These are phyloP conservation scores for Lentinula raphanica DNA, from an alignment of 768 basidiomycete species.

Conservation along the genomic window DNA sequence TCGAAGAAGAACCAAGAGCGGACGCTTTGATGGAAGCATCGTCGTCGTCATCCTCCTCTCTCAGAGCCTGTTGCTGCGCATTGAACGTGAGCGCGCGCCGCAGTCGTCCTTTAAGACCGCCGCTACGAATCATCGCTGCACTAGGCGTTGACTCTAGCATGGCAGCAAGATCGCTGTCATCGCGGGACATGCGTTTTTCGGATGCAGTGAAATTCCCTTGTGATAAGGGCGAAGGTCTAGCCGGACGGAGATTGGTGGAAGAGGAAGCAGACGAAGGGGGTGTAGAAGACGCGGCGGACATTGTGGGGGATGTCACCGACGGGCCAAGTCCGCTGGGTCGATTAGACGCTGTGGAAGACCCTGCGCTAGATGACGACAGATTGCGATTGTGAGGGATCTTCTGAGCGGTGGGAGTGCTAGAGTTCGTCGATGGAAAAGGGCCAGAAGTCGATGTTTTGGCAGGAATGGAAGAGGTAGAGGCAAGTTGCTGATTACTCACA, in stretches of 20 bases:
- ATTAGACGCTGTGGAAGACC: slow-evolving; percentile 32
- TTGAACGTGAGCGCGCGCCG: slow-evolving; percentile 70
- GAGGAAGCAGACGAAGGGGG: slow-evolving; percentile 20
- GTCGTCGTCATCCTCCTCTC: slow-evolving; percentile 48
- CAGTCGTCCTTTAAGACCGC: slow-evolving; percentile 73
- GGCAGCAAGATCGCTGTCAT: slow-evolving; percentile 65
- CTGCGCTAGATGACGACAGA: slow-evolving; percentile 39
- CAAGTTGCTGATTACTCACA: slow-evolving; percentile 19
- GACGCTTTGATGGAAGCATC: slow-evolving; percentile 33
- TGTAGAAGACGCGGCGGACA: slow-evolving; percentile 28
- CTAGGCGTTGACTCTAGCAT: slow-evolving; percentile 38
- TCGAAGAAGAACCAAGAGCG: slow-evolving; percentile 21
- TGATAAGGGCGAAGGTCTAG: slow-evolving; percentile 64
- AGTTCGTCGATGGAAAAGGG: slow-evolving; percentile 18
- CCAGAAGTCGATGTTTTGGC: slow-evolving; percentile 16
- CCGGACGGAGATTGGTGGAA: slow-evolving; percentile 32
- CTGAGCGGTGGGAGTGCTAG: slow-evolving; percentile 11
- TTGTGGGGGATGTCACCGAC: slow-evolving; percentile 29
- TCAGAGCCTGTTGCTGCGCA: slow-evolving; percentile 44
- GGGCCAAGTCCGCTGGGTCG: slow-evolving; percentile 26
- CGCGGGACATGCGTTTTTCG: slow-evolving; percentile 73
- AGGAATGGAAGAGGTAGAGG: slow-evolving; percentile 8
- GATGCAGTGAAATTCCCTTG: slow-evolving; percentile 58
- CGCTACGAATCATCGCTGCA: slow-evolving; percentile 38
- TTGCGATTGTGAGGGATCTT: slow-evolving; percentile 39